Evolutionary conservation across 495 filamentous ascomycete genomes (phyloP), one percentile per base, ranked within the genome.

Genomic region (Hyaloscypha finlandica): DNA sequence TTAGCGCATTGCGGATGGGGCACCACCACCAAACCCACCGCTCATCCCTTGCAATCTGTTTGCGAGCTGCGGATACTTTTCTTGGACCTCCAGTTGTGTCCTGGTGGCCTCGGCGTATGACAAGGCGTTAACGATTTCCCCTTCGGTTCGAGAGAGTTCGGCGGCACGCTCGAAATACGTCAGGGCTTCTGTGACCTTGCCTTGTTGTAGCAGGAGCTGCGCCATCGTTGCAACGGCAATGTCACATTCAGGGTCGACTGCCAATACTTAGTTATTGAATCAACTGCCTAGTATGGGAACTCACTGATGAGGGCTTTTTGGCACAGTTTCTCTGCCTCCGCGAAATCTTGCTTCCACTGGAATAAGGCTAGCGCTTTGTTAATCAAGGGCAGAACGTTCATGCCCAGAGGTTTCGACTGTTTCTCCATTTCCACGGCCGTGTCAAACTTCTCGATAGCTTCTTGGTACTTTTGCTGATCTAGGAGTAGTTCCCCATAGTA

Each of bases 201-300:
- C 94, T 80, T 98, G 95, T 75, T 99, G 96, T 25, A 99, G 85
- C 32, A 98, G 87, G n/a, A 99, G 84, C 77, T 99, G 95, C 6
- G 95, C 95, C 95, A 99, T 98, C 53, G 95, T 99, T 53, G 96
- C 95, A 25, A 99, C 95, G 57, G 95, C 95, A 73, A 99, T 98
- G 74, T 99, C 95, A 75, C 95, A 98, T 76, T 99, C 95, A 37
- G 96, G 95, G 74, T 99, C 95, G 74, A 99, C 94, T 97, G 70
- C n/a, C 68, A 52, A n/a, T 11, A 20, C 16, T 75, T 59, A 65
- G 63, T 62, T 57, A 20, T 45, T 56, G 20, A 54, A 16, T 29
- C 6, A 25, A 16, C n/a, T n/a, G 35, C 31, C 20, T 37, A 53
- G 11, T 6, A 8, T 51, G 57, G n/a, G 52, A 48, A 83, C 92